phyloP scores from a whole-genome alignment of 305 asterid genomes.

The Fraxinus paxiana region DNA sequence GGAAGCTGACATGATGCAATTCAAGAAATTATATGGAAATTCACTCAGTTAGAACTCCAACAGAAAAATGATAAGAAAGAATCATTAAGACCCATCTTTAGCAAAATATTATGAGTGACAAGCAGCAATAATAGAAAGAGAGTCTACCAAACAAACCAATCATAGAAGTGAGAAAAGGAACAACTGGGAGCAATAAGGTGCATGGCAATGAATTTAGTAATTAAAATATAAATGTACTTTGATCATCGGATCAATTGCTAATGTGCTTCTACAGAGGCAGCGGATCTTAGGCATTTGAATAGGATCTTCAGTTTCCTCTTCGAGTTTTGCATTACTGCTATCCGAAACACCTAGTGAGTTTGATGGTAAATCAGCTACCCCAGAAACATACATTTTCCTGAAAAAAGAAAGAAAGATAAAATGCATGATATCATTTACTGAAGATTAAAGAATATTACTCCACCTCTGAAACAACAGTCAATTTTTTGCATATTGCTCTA shows the following conservation, averaged over 20 bases:
- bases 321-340: slow-evolving; percentile 39
- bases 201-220: neutral
- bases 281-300: slow-evolving; percentile 65
- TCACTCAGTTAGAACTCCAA: slow-evolving; percentile 19
- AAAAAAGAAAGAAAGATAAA: slow-evolving; percentile 14
- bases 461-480: neutral
- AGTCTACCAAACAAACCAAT: neutral
- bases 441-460: slow-evolving; percentile 4
- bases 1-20: slow-evolving; percentile 3
- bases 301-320: slow-evolving; percentile 66
- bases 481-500: slow-evolving; percentile 2
- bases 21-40: slow-evolving; percentile 6
- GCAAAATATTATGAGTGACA: neutral
- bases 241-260: slow-evolving; percentile 69
- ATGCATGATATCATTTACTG: slow-evolving; percentile 12
- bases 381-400: slow-evolving; percentile 89
- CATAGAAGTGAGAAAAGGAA: neutral
- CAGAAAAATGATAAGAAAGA: neutral
- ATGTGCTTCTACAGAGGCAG: slow-evolving; percentile 77
- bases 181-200: neutral
- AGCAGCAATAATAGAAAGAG: neutral
- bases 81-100: neutral
- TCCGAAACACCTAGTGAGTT: slow-evolving; percentile 71
- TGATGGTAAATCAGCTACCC: slow-evolving; percentile 71
- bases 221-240: slow-evolving; percentile 43